Evolutionary conservation across 2,329 filamentous ascomycete genomes (phyloP), one percentile per base, ranked within the genome.

Genomic region (Chaetomiaceae sp.): DNA sequence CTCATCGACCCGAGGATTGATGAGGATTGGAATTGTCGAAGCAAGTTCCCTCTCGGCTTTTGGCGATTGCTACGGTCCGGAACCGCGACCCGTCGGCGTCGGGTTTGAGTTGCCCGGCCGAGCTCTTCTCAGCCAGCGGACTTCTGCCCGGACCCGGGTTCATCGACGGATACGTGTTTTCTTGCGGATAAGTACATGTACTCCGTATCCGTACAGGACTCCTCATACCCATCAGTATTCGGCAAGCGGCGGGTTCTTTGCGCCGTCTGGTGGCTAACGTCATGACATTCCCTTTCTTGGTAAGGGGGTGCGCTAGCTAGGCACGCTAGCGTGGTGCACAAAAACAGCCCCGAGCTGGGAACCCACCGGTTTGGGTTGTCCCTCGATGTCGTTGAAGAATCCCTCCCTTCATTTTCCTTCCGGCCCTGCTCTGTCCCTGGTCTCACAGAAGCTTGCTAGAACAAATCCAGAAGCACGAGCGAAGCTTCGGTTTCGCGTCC

Each of bases 331-430:
- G 20, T 3, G 31, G 27, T 6, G 25, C 9, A 27, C 19, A 48
- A 45, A 52, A 47, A 55, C 17, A 51, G 29, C 37, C 36, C 39
- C 25, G 29, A 25, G n/a, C n/a, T n/a, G n/a, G n/a, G 39, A 53
- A 48, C 54, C 49, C 54, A 56, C 50, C 44, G 40, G 38, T 46
- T 14, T 56, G 54, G 54, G 39, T 45, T 45, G 37, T 34, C 54
- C 53, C n/a, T n/a, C n/a, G n/a, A 36, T 51, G 53, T 36, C 39
- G 3, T 22, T 6, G 37, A 20, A n/a, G n/a, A 47, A 22, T 33
- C 25, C 29, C 33, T 14, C 33, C 5, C 11, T 17, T 37, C 22
- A 19, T 20, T 17, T 23, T 45, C 25, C 25, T 27, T 9, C 9
- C 25, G 9, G 9, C 9, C 6, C 25, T n/a, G n/a, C 15, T 27